Percentiles rank a stretch among this genome's conserved stretches.
Conservation (phyloP, 2,329 filamentous ascomycete genomes). For the Fonsecaea multimorphosa region DNA sequence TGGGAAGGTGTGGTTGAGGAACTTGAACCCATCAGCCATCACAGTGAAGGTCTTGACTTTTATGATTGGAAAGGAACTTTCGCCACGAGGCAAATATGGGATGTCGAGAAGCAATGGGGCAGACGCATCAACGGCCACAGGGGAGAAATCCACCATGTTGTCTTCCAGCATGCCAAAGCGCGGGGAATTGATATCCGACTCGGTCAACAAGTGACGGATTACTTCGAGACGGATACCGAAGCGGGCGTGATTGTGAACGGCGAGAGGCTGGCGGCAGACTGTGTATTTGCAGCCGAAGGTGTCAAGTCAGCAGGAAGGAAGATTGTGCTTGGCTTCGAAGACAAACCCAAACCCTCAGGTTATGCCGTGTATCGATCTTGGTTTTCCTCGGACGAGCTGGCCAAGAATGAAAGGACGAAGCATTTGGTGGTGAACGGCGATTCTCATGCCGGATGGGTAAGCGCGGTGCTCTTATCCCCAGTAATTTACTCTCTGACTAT, state of each 20-base stretch:
- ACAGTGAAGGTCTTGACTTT: constrained; percentile 41
- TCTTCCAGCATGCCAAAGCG: constrained; percentile 43
- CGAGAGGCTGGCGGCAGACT: constrained; percentile 32
- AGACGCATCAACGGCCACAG: constrained; percentile 46
- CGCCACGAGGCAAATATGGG: constrained; percentile 45
- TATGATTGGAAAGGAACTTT: constrained; percentile 43
- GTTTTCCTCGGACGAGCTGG: constrained; percentile 53
- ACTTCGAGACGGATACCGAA: constrained; percentile 46
- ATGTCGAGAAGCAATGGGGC: constrained; percentile 42
- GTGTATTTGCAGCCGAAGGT: constrained; percentile 34
- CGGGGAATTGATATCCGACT: constrained; percentile 43
- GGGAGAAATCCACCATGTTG: constrained; percentile 45
- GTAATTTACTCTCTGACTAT: background rate
- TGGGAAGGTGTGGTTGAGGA: constrained; percentile 45
- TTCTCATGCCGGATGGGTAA: constrained; percentile 56
- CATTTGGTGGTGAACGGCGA: constrained; percentile 61
- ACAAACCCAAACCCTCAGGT: constrained; percentile 45
- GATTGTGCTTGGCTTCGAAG: constrained; percentile 43
- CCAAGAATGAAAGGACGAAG: constrained; percentile 58
- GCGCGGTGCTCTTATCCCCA: background rate
- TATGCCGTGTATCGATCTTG: constrained; percentile 43
- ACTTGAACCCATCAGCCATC: constrained; percentile 44
- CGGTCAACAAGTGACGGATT: constrained; percentile 42
- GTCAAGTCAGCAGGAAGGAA: constrained; percentile 35
- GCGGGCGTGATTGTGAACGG: constrained; percentile 35